Base-by-base conservation (phyloP, 768 basidiomycete genomes). In the Lepiota venenata region DNA sequence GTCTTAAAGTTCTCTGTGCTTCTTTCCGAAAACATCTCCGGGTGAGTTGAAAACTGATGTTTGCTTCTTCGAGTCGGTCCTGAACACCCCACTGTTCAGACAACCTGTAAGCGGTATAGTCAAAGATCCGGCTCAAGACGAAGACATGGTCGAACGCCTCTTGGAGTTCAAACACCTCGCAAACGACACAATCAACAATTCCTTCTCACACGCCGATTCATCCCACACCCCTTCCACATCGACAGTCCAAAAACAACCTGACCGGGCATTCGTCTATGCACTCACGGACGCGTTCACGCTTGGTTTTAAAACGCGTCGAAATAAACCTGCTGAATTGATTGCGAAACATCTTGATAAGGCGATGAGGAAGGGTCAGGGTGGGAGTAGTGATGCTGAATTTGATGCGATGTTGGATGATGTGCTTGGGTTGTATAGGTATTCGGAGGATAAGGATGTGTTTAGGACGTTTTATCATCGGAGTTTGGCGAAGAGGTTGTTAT, bases 391-490 rank as follows among this genome's bases (percentile, higher is more conserved):
- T 54, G 70, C 65, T 12, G 80, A 78, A 29, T 93, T 90, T 67
- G 79, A 84, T 47, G 67, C 69, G 2, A 65, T 81, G 50, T 71
- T 97, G 55, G 83, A 91, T 53, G 77, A 72, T 7, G 88, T 81
- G 3, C 73, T 97, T 21, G 80, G 71, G 6, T 69, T 98, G 52
- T 96, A 94, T 69, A 75, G 91, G 50, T 95, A 83, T 66, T 94
- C 91, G 4, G 87, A 92, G 48, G 93, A 95, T 64, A 93, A 93
- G 66, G 93, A 97, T 64, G 91, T 96, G 29, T 98, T 97, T 68
- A 82, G 93, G 61, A 86, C 87, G 22, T 97, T 94, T 70, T 98
- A 96, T 67, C 88, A 88, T 69, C 85, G 91, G 10, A 83, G 86
- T 36, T 71, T 97, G 35, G 89, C 93, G n/a, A 94, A 91, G 73